phyloP scores from a whole-genome alignment of 768 basidiomycete species.

The Pleurotus giganteus region DNA sequence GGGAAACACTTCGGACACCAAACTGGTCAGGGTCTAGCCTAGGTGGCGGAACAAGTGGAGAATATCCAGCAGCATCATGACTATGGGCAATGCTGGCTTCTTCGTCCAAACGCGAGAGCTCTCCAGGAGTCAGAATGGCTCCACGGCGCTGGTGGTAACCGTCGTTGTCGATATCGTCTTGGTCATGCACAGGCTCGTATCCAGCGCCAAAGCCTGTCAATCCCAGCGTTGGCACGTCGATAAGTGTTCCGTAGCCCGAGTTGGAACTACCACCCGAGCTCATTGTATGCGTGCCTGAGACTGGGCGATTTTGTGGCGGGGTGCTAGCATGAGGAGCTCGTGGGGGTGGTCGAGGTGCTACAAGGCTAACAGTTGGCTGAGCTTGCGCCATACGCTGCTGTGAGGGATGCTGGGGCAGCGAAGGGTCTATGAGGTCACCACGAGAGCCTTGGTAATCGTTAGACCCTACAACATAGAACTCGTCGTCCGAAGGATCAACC shows the following conservation, averaged over 20 bases:
- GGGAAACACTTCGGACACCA: constrained; percentile 17
- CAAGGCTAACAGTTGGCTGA: constrained; percentile 1
- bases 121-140: constrained; percentile 33
- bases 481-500: constrained; percentile 33
- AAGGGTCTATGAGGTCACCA: constrained; percentile 68
- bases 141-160: constrained; percentile 19
- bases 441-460: constrained; percentile 56
- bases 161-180: constrained; percentile 12
- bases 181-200: constrained; percentile 20
- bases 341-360: background rate
- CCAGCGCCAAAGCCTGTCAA: constrained; percentile 29
- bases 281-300: constrained; percentile 2
- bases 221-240: constrained; percentile 41
- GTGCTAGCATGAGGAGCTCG: constrained; percentile 1
- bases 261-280: constrained; percentile 23
- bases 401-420: constrained; percentile 40
- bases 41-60: constrained; percentile 30
- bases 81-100: constrained; percentile 23
- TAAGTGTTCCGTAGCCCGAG: constrained; percentile 41
- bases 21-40: constrained; percentile 30
- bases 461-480: constrained; percentile 36
- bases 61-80: constrained; percentile 24
- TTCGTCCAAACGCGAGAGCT: constrained; percentile 34
- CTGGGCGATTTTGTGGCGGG: constrained; percentile 3
- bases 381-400: background rate